phyloP scores from a whole-genome alignment of 768 basidiomycete genomes.

The Kwoniella dendrophila region DNA sequence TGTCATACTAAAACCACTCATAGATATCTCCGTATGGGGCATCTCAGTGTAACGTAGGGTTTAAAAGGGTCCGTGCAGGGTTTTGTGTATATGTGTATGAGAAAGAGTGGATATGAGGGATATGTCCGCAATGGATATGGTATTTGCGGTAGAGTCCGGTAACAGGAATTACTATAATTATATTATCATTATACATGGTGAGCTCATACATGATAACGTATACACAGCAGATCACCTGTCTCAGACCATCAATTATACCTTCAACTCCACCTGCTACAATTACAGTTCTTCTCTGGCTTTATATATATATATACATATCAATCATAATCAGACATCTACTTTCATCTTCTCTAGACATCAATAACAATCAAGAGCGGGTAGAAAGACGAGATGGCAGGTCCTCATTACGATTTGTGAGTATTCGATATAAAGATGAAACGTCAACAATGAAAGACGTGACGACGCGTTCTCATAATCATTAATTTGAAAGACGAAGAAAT shows the following conservation, averaged over 20 bases:
- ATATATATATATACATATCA: not conserved
- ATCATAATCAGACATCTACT: constrained; percentile 5
- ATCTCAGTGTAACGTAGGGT: too few relatives aligned
- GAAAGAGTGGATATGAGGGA: not conserved
- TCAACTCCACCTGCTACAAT: not conserved
- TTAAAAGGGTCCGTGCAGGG: too few relatives aligned
- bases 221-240: constrained; percentile 2
- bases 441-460: not conserved
- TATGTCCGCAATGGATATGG: not conserved
- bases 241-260: not conserved
- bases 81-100: not conserved
- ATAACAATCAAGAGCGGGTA: constrained; percentile 2
- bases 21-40: constrained; percentile 1
- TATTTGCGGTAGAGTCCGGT: constrained; percentile 3
- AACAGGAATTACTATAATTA: not conserved
- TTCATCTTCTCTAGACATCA: constrained; percentile 3
- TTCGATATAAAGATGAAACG: constrained; percentile 25
- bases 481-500: too few relatives aligned
- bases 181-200: not conserved
- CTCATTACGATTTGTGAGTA: constrained; percentile 97
- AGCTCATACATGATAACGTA: constrained; percentile 8
- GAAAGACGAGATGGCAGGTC: constrained; percentile 55
- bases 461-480: constrained; percentile 21
- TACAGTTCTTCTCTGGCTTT: not conserved
- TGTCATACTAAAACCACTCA: not conserved